Conservation (phyloP, 257 asterid species). For the Handroanthus guayacan region DNA sequence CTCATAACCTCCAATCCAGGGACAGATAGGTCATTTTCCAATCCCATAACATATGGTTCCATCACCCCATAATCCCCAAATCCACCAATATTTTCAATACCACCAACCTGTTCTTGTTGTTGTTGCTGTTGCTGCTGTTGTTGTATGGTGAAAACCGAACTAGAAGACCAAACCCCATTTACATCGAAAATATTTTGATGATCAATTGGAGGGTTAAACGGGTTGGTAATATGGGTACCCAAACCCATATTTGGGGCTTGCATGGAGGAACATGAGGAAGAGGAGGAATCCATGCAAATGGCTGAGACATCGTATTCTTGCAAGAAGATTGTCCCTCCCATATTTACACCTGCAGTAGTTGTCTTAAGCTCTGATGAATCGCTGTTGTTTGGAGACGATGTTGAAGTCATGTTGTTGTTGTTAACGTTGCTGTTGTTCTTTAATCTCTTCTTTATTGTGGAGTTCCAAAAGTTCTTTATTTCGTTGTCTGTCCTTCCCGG, state of each 20-base stretch:
- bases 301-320: conserved; percentile 63
- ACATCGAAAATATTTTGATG: conserved; percentile 36
- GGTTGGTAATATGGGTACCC: conserved; percentile 55
- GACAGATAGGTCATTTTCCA: conserved; percentile 70
- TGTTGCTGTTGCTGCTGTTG: not conserved
- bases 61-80: conserved; percentile 56
- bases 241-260: conserved; percentile 37
- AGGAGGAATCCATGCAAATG: conserved; percentile 67
- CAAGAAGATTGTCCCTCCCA: conserved; percentile 58
- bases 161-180: not conserved
- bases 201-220: conserved; percentile 43
- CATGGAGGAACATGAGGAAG: conserved; percentile 62
- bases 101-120: not conserved
- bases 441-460: conserved; percentile 80
- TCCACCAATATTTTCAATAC: conserved; percentile 32
- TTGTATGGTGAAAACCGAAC: no score
- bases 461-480: conserved; percentile 93
- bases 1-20: conserved; percentile 59
- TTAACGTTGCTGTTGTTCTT: conserved; percentile 46
- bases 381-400: conserved; percentile 60
- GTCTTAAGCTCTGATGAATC: conserved; percentile 50
- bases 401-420: conserved; percentile 28
- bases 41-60: conserved; percentile 59
- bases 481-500: conserved; percentile 96
- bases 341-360: not conserved